Evolutionary conservation across 768 basidiomycete genomes (phyloP).

Genomic region (Kwoniella sp.): DNA sequence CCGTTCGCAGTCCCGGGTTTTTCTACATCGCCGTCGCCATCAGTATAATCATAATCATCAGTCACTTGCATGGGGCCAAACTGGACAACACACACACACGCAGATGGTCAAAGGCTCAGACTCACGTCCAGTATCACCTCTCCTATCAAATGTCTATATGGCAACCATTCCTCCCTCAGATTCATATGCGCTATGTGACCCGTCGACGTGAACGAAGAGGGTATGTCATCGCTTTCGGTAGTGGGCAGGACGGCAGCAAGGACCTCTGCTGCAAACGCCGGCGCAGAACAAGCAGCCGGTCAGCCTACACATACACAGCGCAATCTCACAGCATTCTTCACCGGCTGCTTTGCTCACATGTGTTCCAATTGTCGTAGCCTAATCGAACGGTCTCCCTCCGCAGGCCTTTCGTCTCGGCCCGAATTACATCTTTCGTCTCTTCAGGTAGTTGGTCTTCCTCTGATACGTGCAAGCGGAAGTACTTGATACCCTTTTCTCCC

Average conservation of each 20-base stretch:
- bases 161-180: conserved; percentile 83
- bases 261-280: conserved; percentile 63
- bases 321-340: not conserved
- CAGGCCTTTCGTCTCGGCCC: conserved; percentile 64
- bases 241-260: conserved; percentile 79
- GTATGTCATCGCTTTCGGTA: conserved; percentile 73
- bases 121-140: conserved; percentile 87
- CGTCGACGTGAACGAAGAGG: conserved; percentile 80
- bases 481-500: conserved; percentile 18
- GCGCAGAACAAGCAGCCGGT: not conserved
- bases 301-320: not conserved
- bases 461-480: conserved; percentile 34
- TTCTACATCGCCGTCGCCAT: conserved; percentile 63
- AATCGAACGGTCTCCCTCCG: conserved; percentile 67
- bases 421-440: conserved; percentile 64
- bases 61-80: conserved; percentile 3
- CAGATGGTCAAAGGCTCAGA: conserved; percentile 9
- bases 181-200: conserved; percentile 96
- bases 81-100: too few relatives aligned
- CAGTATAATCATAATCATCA: too few relatives aligned
- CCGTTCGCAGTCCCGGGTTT: conserved; percentile 78
- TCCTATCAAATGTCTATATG: conserved; percentile 87
- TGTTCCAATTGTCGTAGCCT: conserved; percentile 84
- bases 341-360: conserved; percentile 61
- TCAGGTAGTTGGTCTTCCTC: conserved; percentile 72